phyloP scores from a whole-genome alignment of 78 protist genomes.

The slime mould (Dictyostelium discoideum) region DNA sequence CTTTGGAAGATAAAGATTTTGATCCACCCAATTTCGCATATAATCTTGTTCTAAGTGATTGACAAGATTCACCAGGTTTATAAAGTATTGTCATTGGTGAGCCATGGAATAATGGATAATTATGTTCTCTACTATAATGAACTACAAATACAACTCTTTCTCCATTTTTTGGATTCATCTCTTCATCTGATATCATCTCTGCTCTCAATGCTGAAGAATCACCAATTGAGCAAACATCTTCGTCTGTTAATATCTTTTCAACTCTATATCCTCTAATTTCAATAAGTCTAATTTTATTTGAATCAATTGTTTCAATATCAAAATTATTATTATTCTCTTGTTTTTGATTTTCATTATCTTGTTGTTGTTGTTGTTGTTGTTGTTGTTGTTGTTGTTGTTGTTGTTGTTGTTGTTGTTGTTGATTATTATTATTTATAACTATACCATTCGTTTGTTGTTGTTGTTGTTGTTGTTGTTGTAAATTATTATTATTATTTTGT shows the following conservation, averaged over 20 bases:
- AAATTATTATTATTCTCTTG: background rate
- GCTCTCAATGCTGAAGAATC: conserved; percentile 12
- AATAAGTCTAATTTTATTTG: background rate
- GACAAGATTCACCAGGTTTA: conserved; percentile 17
- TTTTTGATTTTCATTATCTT: background rate
- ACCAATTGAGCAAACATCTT: background rate
- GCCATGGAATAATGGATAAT: conserved; percentile 16
- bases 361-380: background rate
- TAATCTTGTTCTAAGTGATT: conserved; percentile 6
- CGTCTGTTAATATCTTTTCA: conserved; percentile 41
- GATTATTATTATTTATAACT: background rate
- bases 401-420: background rate
- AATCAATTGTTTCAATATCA: background rate
- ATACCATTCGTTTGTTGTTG: background rate
- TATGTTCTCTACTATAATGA: conserved; percentile 34
- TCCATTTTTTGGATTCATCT: background rate
- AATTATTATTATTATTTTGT: background rate
- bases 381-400: background rate
- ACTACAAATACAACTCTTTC: conserved; percentile 48
- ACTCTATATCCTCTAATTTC: conserved; percentile 36
- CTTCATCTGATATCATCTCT: conserved; percentile 29
- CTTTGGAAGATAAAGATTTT: background rate
- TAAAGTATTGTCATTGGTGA: conserved; percentile 29
- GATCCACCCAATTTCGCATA: background rate
- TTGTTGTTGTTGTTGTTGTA: background rate